These are phyloP conservation scores for Hawksworthiomyces lignivorus DNA, from an alignment of 2,329 filamentous ascomycete genomes.

Conservation along the genomic window DNA sequence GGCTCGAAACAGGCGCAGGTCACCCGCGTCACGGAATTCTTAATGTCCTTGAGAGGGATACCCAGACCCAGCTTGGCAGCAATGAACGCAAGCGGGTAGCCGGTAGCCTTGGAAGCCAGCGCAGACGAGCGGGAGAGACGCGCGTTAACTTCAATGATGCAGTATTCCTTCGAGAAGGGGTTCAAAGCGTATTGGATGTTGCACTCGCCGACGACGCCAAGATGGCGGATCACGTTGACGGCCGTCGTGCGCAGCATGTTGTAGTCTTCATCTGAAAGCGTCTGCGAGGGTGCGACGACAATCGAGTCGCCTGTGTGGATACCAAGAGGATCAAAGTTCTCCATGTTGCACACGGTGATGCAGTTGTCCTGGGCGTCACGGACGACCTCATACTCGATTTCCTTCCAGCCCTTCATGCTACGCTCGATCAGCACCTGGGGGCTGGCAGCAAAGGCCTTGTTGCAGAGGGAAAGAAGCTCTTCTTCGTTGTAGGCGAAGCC, in stretches of 20 bases:
- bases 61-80: constrained; percentile 92
- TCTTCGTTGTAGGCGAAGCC: constrained; percentile 87
- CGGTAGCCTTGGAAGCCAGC: constrained; percentile 91
- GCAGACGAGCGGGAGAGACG: constrained; percentile 92
- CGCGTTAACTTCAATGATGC: constrained; percentile 98
- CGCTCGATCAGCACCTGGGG: constrained; percentile 94
- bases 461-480: constrained; percentile 79
- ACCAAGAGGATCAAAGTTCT: constrained; percentile 97
- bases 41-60: constrained; percentile 92
- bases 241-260: constrained; percentile 98
- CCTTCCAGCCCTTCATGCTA: constrained; percentile 99
- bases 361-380: constrained; percentile 95
- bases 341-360: constrained; percentile 99
- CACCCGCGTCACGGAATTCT: constrained; percentile 89
- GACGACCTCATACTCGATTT: constrained; percentile 98
- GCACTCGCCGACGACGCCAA: constrained; percentile 96
- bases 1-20: constrained; percentile 98
- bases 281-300: constrained; percentile 94
- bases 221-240: constrained; percentile 92
- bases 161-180: constrained; percentile 91
- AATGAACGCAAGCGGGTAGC: constrained; percentile 92
- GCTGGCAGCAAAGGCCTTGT: constrained; percentile 89
- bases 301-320: constrained; percentile 98
- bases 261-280: constrained; percentile 94
- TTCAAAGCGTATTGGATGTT: constrained; percentile 98